Base-by-base conservation (phyloP, 2,329 filamentous ascomycete genomes). In the Ophiostoma sp. region DNA sequence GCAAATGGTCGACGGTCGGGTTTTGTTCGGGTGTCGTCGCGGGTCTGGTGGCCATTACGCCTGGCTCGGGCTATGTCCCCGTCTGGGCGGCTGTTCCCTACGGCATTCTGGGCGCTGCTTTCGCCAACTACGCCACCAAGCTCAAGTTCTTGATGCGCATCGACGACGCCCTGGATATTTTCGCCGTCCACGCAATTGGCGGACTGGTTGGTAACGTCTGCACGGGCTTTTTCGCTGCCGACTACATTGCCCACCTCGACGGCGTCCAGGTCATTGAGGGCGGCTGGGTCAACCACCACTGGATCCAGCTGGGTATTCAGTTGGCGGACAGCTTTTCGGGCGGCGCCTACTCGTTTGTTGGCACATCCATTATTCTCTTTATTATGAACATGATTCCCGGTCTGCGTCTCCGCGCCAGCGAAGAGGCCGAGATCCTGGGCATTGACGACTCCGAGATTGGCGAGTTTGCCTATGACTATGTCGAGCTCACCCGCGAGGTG, bases 1-100 rank as follows among this genome's bases (percentile, higher is more conserved):
- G 87, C 80, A 97, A 97, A 84, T 98, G 94, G 93, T 95, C 92
- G 76, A 94, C 95, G 83, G 92, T 97, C 78, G 94, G 94, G 63
- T 95, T 95, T 92, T 96, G 94, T 86, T 96, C 93, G 52, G 95
- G 95, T 75, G 91, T 90, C 77, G 95, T 98, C 80, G 92, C 93
- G 36, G 93, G 93, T 70, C 89, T 97, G 28, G 94, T 97, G 48
- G 93, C 93, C 77, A 96, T 96, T 72, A 96, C 94, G 9, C 92
- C 93, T 6, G 92, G 91, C 2, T 92, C 94, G 17, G 93, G 94
- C 79, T 95, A 90, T 83, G 90, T 97, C 0, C 92, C 93, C 4
- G 86, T 87, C 42, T 89, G 89, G 85, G 85, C 84, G 1, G 84
- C 88, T 8, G 83, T 90, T 73, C 83, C 89, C 77, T 89, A 89